A percentile compares a stretch with the other conserved stretches of the same genome.
Conservation (phyloP, 257 asterid genomes). For the Jacaranda mimosifolia region DNA sequence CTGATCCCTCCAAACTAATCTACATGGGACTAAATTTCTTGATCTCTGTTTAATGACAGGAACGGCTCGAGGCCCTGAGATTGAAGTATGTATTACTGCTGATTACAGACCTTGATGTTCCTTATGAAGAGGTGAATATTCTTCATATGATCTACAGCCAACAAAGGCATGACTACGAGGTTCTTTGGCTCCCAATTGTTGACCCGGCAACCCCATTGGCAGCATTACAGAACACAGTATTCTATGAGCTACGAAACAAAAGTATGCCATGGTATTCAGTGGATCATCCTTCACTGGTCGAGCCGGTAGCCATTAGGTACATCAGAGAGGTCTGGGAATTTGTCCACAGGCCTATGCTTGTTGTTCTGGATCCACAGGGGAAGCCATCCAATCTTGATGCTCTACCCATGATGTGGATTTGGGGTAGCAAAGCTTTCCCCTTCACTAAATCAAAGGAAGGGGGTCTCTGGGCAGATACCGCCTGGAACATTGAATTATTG, state of each 20-base stretch:
- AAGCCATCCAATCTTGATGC: constrained; percentile 71
- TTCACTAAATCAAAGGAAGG: constrained; percentile 67
- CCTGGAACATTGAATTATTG: constrained; percentile 72
- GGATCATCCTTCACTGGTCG: constrained; percentile 66
- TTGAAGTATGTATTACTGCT: constrained; percentile 73
- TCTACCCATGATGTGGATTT: constrained; percentile 90
- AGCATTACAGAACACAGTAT: constrained; percentile 38
- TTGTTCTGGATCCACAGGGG: constrained; percentile 85
- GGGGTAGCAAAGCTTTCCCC: constrained; percentile 87
- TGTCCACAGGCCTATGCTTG: constrained; percentile 75
- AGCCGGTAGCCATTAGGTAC: constrained; percentile 67
- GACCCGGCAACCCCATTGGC: constrained; percentile 46
- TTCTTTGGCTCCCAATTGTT: constrained; percentile 84
- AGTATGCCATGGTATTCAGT: constrained; percentile 88
- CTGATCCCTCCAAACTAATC: background rate
- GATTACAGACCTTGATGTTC: constrained; percentile 72
- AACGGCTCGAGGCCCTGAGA: constrained; percentile 64
- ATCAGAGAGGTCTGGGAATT: constrained; percentile 64
- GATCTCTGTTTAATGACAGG: constrained; percentile 47
- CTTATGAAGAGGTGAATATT: constrained; percentile 69
- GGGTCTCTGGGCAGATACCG: constrained; percentile 69
- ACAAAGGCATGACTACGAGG: constrained; percentile 71
- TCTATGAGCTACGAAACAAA: constrained; percentile 52
- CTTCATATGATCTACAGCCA: constrained; percentile 74
- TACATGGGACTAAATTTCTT: background rate